Conservation (phyloP, 306 rosid genomes). For the Pachyrhizus erosus region DNA sequence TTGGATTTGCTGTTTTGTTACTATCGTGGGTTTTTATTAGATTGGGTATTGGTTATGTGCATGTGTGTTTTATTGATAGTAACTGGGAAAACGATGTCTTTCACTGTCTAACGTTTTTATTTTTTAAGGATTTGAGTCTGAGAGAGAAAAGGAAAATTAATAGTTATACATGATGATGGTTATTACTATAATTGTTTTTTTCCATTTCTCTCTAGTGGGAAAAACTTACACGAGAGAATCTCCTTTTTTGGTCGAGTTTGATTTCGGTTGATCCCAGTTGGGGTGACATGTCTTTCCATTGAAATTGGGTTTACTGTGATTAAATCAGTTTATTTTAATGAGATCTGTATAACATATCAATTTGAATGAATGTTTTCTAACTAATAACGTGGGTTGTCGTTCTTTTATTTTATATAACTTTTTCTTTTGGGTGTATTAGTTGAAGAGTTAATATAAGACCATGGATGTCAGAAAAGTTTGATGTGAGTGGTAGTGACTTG, state of each 20-base stretch:
- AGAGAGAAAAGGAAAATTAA: not conserved
- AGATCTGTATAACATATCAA: not conserved
- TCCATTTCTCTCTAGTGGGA: not conserved
- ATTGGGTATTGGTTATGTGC: not conserved
- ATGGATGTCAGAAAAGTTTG: not conserved
- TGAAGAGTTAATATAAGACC: not conserved
- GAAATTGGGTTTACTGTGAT: not conserved
- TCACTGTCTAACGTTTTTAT: not conserved
- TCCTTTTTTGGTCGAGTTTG: not conserved
- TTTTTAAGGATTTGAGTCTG: not conserved
- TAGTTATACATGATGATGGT: not conserved
- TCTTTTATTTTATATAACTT: not conserved
- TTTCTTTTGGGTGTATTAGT: not conserved
- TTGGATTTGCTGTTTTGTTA: not conserved
- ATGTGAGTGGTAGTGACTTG: not conserved
- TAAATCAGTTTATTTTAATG: not conserved
- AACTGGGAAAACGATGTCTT: not conserved
- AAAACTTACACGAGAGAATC: not conserved
- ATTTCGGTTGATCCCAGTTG: not conserved
- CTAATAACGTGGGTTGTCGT: not conserved
- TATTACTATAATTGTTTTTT: not conserved
- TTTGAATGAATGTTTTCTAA: not conserved
- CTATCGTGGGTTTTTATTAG: not conserved
- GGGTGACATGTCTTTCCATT: conserved; percentile 5
- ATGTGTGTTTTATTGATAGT: not conserved